phyloP scores from a whole-genome alignment of 1,284 basidiomycete genomes.

The Apiotrichum brassicae region DNA sequence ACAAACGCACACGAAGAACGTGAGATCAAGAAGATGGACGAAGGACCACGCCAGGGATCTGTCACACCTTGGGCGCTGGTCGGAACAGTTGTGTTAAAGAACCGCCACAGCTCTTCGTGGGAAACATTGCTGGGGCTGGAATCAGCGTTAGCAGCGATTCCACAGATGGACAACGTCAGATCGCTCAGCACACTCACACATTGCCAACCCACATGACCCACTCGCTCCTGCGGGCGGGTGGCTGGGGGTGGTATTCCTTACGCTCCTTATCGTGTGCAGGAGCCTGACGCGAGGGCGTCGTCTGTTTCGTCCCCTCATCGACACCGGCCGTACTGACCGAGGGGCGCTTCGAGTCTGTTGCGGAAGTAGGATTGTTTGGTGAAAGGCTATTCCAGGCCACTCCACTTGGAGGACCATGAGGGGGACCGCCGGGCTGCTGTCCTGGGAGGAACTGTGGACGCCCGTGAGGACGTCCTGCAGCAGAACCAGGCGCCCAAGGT shows the following conservation, averaged over 20 bases:
- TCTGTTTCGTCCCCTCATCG: not conserved
- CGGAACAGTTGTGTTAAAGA: slow-evolving; percentile 57
- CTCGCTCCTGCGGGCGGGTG: slow-evolving; percentile 64
- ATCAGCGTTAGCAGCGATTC: not conserved
- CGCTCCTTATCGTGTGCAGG: slow-evolving; percentile 25
- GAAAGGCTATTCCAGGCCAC: not conserved
- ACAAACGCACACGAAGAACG: slow-evolving; percentile 90
- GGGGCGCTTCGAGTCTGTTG: not conserved
- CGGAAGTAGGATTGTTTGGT: not conserved
- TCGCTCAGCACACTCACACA: slow-evolving; percentile 32
- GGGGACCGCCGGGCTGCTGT: not conserved
- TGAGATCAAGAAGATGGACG: slow-evolving; percentile 86
- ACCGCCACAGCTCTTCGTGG: slow-evolving; percentile 79
- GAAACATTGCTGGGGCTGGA: slow-evolving; percentile 59
- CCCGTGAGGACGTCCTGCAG: not conserved
- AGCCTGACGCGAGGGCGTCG: not conserved
- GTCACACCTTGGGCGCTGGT: slow-evolving; percentile 9
- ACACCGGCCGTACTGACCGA: not conserved
- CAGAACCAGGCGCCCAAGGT: slow-evolving; percentile 1
- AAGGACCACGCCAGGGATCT: slow-evolving; percentile 55
- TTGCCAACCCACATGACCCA: slow-evolving; percentile 83
- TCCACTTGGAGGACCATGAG: not conserved
- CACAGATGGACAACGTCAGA: not conserved
- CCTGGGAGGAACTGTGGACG: not conserved
- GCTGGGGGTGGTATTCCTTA: slow-evolving; percentile 46